Base-by-base conservation (phyloP, 1,284 basidiomycete genomes). In the Ceratobasidium sp. region DNA sequence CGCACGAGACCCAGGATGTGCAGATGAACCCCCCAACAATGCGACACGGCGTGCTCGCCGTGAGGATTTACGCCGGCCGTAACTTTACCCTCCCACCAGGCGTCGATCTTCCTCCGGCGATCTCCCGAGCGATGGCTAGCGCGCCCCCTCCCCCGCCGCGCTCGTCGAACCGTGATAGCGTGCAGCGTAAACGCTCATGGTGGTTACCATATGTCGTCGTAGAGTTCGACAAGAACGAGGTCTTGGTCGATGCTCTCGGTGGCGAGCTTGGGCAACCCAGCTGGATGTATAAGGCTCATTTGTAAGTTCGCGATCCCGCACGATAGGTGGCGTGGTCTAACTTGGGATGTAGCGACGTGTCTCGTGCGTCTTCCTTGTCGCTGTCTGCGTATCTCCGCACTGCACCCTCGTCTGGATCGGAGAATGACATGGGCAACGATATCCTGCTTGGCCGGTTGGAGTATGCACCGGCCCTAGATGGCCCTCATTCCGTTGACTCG, bases 191-290 rank as follows among this genome's bases (percentile, higher is more conserved):
- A 81, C 93, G 95, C 75, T 89, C 89, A 80, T 98, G 95, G 95
- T 98, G 95, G 94, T 86, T 99, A 41, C 97, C 97, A 26, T 99
- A 98, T 79, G 91, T 98, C 80, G 96, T 98, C 47, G 89, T 98
- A 76, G 96, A 98, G 82, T 99, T 98, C 84, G 97, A 99, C 86
- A 98, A 98, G 89, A 99, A 99, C 83, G 96, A 99, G 82, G 91
- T 99, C 76, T 84, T 99, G 77, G 92, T 98, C 76, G 96, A 98
- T 84, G 95, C 96, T 7, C 87, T 98, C 76, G 96, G 94, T 5
- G 97, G 97, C 43, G 95, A 98, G 80, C 79, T 89, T 41, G 77
- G 80, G 44, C 80, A 80, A 23, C 97, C 97, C 0, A 88, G 94
- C 61, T 99, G 96, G 96, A 96, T 97, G 85, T 98, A 96, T 81